Evolutionary conservation across 257 asterid genomes (phyloP).

Genomic region (Solanum appendiculatum): DNA sequence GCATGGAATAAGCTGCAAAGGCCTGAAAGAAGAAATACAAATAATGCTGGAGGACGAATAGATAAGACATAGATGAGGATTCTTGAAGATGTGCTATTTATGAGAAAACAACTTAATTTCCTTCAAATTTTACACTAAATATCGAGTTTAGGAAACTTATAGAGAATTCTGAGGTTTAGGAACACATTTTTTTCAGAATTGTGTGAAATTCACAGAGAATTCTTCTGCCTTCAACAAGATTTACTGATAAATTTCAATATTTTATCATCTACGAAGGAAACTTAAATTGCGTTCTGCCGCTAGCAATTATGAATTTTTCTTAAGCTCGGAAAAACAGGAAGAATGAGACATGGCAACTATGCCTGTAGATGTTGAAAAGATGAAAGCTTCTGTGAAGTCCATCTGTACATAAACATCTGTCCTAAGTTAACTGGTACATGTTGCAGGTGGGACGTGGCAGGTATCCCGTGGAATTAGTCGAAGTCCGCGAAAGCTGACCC

Average conservation of each 20-base stretch:
- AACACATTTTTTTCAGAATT: background rate
- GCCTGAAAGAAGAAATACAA: background rate
- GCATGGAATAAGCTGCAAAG: background rate
- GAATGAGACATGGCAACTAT: background rate
- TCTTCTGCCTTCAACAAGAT: background rate
- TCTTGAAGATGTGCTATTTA: background rate
- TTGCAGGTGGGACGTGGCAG: background rate
- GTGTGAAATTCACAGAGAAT: background rate
- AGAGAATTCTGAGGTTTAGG: background rate
- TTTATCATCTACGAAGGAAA: background rate
- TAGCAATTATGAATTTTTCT: background rate
- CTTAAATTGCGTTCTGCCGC: background rate
- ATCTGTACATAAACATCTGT: background rate
- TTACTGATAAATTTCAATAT: background rate
- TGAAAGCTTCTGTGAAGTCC: background rate
- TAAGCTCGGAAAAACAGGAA: background rate
- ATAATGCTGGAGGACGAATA: background rate
- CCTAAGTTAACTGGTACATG: background rate
- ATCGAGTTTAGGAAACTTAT: background rate
- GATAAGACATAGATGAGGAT: background rate
- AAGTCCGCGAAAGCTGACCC: background rate
- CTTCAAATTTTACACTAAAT: background rate
- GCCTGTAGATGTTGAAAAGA: background rate
- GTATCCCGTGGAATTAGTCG: background rate
- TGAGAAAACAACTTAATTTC: background rate